Conservation (phyloP, 2,329 filamentous ascomycete genomes). For the Calonectria hongkongensis region DNA sequence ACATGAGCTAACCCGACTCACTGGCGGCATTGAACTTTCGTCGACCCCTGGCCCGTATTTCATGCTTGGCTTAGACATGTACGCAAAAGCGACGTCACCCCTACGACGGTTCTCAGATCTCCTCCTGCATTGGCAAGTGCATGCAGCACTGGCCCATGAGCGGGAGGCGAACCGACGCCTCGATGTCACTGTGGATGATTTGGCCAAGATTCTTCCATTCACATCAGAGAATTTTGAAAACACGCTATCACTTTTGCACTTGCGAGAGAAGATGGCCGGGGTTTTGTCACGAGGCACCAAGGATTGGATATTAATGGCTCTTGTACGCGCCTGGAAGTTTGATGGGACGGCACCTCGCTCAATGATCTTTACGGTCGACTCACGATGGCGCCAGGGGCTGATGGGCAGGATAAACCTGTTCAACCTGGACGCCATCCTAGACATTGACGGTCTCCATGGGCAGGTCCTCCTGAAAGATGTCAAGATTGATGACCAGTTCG, state of each 20-base stretch:
- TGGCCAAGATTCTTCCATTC: slow-evolving; percentile 68
- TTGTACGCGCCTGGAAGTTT: slow-evolving; percentile 76
- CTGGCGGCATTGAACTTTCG: slow-evolving; percentile 72
- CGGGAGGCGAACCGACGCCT: slow-evolving; percentile 57
- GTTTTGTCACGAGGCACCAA: slow-evolving; percentile 65
- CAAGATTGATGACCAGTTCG: slow-evolving; percentile 70
- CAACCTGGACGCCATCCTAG: slow-evolving; percentile 65
- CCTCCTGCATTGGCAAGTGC: slow-evolving; percentile 80
- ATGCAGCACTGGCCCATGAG: slow-evolving; percentile 72
- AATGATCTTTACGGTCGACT: slow-evolving; percentile 69
- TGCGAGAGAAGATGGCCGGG: slow-evolving; percentile 72
- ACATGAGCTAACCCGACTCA: slow-evolving; percentile 56
- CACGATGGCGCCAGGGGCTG: slow-evolving; percentile 59
- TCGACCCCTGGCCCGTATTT: slow-evolving; percentile 73
- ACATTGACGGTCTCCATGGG: slow-evolving; percentile 61
- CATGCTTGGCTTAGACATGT: slow-evolving; percentile 75
- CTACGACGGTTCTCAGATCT: slow-evolving; percentile 79
- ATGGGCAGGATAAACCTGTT: slow-evolving; percentile 71
- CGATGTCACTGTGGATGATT: slow-evolving; percentile 52
- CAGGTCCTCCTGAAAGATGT: slow-evolving; percentile 65
- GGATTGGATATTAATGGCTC: slow-evolving; percentile 76
- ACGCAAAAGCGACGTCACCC: slow-evolving; percentile 79
- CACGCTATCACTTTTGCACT: slow-evolving; percentile 69
- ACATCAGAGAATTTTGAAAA: slow-evolving; percentile 61
- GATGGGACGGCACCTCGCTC: slow-evolving; percentile 68